Evolutionary conservation across 2,329 filamentous ascomycete genomes (phyloP).

Genomic region (Fusarium phyllophilum): DNA sequence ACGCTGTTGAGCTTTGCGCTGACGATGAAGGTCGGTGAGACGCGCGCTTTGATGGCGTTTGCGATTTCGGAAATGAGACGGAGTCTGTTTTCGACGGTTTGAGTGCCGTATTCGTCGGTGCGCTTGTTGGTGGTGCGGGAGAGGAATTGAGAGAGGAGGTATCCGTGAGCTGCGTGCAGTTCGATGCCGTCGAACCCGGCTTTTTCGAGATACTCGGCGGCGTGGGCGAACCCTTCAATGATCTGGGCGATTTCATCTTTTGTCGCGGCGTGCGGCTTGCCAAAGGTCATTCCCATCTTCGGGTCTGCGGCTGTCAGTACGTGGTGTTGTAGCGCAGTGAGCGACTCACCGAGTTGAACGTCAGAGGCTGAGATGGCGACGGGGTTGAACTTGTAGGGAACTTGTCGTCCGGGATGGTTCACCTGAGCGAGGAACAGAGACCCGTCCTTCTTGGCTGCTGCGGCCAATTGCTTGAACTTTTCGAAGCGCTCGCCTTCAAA

Average conservation of each 20-base stretch:
- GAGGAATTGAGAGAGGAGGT: conserved; percentile 63
- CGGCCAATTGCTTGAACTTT: conserved; percentile 66
- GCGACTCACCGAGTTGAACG: conserved; percentile 45
- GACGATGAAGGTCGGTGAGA: conserved; percentile 53
- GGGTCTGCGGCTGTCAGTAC: conserved; percentile 13
- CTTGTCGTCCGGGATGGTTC: conserved; percentile 58
- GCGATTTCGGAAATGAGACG: conserved; percentile 58
- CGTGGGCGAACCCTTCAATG: conserved; percentile 68
- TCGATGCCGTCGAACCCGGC: conserved; percentile 67
- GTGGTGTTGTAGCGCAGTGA: background rate
- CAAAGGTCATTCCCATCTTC: conserved; percentile 49
- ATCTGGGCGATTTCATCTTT: conserved; percentile 67
- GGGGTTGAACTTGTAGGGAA: conserved; percentile 42
- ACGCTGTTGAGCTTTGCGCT: conserved; percentile 67
- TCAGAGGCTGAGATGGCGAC: conserved; percentile 56
- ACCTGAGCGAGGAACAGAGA: conserved; percentile 71
- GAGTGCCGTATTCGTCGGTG: conserved; percentile 61
- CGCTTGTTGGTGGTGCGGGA: conserved; percentile 60
- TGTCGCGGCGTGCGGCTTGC: conserved; percentile 63
- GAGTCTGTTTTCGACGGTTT: conserved; percentile 55
- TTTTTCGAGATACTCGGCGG: conserved; percentile 69
- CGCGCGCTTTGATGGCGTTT: conserved; percentile 46
- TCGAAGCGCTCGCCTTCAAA: conserved; percentile 70
- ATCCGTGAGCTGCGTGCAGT: conserved; percentile 65
- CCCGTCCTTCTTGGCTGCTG: conserved; percentile 66